Evolutionary conservation across 306 rosid genomes (phyloP).

Genomic region (Citrullus amarus): DNA sequence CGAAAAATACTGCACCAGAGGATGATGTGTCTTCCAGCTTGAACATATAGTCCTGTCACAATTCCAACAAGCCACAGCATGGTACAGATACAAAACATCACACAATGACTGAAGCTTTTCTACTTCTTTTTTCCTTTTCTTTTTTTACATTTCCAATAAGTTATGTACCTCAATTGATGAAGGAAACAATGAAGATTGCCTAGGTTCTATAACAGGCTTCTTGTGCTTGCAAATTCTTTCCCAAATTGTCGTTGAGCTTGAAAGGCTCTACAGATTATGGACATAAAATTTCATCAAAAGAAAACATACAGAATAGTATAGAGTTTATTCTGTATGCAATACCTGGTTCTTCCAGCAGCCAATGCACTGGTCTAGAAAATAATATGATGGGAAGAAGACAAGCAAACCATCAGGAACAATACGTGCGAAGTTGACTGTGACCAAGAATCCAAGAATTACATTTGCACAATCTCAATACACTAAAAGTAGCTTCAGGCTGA

Average conservation of each 20-base stretch:
- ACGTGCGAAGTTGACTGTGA: conserved; percentile 87
- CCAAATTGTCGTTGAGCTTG: conserved; percentile 72
- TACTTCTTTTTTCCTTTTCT: neutral
- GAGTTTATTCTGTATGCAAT: conserved; percentile 14
- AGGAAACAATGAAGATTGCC: conserved; percentile 75
- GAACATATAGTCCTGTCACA: conserved; percentile 67
- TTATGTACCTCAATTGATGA: conserved; percentile 61
- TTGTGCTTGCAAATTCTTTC: conserved; percentile 84
- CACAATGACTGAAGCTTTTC: neutral
- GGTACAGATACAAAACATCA: neutral
- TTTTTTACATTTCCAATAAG: conserved; percentile 8
- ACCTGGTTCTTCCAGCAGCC: conserved; percentile 75
- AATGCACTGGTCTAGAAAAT: conserved; percentile 79
- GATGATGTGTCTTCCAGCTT: conserved; percentile 70
- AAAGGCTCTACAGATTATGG: conserved; percentile 41
- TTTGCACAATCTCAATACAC: neutral
- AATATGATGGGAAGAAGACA: conserved; percentile 91
- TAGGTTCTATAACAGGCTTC: conserved; percentile 90
- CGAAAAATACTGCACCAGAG: conserved; percentile 88
- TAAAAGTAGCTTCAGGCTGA: neutral
- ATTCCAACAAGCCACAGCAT: conserved; percentile 7
- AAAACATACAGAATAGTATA: conserved; percentile 12
- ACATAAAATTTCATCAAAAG: conserved; percentile 7
- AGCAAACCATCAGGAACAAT: conserved; percentile 94
- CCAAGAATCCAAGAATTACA: conserved; percentile 16